A percentile compares a stretch with the other conserved stretches of the same genome.
Evolutionary conservation across 2,329 filamentous ascomycete genomes (phyloP).

Genomic region (Claviceps digitariae): DNA sequence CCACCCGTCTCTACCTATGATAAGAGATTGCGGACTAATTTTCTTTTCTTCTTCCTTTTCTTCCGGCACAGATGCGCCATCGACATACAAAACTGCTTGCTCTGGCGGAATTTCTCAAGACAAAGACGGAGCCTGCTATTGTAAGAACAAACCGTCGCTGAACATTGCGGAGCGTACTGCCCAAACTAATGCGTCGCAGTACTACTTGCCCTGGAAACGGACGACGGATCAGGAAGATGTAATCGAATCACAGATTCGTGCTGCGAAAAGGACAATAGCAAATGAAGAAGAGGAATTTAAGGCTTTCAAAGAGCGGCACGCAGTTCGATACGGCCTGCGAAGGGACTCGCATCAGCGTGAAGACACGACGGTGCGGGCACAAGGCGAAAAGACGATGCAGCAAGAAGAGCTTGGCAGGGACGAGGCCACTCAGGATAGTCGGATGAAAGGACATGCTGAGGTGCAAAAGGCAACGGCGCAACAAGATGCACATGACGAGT

Average conservation of each 20-base stretch:
- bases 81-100: constrained; percentile 60
- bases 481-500: constrained; percentile 49
- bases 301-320: constrained; percentile 26
- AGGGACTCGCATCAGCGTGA: constrained; percentile 5
- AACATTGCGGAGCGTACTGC: not conserved
- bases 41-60: not conserved
- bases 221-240: constrained; percentile 52
- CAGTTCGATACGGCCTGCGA: constrained; percentile 13
- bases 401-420: not conserved
- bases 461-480: constrained; percentile 8
- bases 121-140: constrained; percentile 56
- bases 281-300: constrained; percentile 53
- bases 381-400: constrained; percentile 1
- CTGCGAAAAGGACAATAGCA: constrained; percentile 49
- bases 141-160: constrained; percentile 34
- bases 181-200: constrained; percentile 34
- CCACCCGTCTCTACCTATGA: not conserved
- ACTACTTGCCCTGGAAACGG: constrained; percentile 74
- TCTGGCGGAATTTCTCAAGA: constrained; percentile 60
- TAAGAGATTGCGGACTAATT: no score
- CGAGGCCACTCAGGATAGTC: not conserved
- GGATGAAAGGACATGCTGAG: not conserved
- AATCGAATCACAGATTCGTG: constrained; percentile 57
- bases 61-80: constrained; percentile 52
- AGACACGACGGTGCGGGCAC: constrained; percentile 20